phyloP scores from a whole-genome alignment of 1,284 basidiomycete genomes.

The Moesziomyces antarcticus region DNA sequence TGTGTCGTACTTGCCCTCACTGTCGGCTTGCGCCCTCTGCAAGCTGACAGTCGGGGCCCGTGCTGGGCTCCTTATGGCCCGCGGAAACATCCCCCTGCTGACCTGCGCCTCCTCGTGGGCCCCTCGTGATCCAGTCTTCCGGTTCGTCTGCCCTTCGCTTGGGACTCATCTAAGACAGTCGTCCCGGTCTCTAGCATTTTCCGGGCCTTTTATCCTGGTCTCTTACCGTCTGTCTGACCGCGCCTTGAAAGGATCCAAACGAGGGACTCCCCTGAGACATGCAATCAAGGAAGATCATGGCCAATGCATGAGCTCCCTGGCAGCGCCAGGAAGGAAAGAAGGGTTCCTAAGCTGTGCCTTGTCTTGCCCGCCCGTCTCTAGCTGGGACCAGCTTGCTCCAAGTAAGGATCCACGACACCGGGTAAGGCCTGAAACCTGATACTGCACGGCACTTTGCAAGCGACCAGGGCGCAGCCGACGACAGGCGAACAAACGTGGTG shows the following conservation, averaged over 20 bases:
- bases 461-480: background rate
- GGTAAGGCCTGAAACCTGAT: background rate
- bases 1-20: background rate
- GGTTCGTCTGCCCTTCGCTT: background rate
- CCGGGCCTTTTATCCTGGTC: background rate
- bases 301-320: background rate
- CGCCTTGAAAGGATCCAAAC: too few species aligned
- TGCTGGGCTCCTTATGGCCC: background rate
- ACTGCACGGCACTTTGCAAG: background rate
- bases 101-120: background rate
- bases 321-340: background rate
- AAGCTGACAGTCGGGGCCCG: background rate
- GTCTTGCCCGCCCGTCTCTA: background rate
- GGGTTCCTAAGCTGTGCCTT: background rate
- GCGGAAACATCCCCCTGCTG: background rate
- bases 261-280: background rate
- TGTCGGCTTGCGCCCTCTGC: background rate
- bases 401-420: background rate
- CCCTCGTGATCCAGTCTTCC: background rate
- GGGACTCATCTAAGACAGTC: background rate
- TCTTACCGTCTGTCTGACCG: too few species aligned
- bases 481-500: background rate
- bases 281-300: background rate
- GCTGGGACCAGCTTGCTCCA: background rate
- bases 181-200: background rate